Evolutionary conservation across 805 yeast species (phyloP).

Genomic region (Cyberlindnera bimundalis): DNA sequence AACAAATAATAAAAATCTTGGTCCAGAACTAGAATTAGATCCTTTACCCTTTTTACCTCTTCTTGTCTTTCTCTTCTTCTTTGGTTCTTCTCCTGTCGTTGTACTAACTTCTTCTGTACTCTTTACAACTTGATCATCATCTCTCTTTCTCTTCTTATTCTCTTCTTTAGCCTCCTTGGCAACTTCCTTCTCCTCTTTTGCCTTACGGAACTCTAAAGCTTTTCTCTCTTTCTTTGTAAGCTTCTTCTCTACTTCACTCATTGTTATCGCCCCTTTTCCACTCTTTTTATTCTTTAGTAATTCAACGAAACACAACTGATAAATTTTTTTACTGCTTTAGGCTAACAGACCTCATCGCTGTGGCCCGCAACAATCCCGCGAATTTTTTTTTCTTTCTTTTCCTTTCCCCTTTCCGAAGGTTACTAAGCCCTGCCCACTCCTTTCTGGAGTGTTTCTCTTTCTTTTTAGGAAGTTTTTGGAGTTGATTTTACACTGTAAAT

Average conservation of each 20-base stretch:
- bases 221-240: constrained; percentile 65
- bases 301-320: too few species aligned
- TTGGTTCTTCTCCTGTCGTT: constrained; percentile 29
- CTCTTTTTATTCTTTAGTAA: too few species aligned
- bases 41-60: constrained; percentile 74
- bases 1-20: constrained; percentile 78
- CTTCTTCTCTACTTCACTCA: constrained; percentile 40
- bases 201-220: constrained; percentile 53
- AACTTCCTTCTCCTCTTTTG: constrained; percentile 33
- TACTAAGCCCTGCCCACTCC: too few species aligned
- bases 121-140: constrained; percentile 25
- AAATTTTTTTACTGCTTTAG: constrained; percentile 9
- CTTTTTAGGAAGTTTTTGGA: too few species aligned
- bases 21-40: constrained; percentile 35
- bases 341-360: constrained; percentile 5
- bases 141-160: constrained; percentile 26
- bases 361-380: constrained; percentile 2
- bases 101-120: constrained; percentile 22
- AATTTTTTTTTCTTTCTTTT: neutral
- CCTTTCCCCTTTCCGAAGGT: neutral
- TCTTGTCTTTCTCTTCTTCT: constrained; percentile 71
- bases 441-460: too few species aligned
- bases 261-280: too few species aligned
- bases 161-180: constrained; percentile 22
- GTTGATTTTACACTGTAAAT: too few species aligned